phyloP scores from a whole-genome alignment of 129 eudicot species.

The Chrysanthemum seticuspe region DNA sequence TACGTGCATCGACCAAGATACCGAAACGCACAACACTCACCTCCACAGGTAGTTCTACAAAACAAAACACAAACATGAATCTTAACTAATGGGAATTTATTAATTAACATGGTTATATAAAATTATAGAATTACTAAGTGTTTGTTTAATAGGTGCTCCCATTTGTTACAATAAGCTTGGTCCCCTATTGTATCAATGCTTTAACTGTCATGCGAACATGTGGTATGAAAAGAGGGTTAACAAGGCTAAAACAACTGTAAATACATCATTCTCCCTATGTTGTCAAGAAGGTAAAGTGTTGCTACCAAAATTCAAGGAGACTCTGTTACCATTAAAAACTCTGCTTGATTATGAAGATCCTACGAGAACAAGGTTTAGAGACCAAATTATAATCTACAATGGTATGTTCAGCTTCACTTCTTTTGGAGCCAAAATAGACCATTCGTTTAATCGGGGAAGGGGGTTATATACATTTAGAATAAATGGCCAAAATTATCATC shows the following conservation, averaged over 20 bases:
- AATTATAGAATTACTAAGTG: too few species aligned
- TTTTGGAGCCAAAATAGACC: neutral
- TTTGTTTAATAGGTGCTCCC: neutral
- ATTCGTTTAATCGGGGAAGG: neutral
- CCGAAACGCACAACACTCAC: too few species aligned
- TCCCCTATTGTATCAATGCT: neutral
- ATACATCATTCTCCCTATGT: neutral
- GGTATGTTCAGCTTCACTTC: neutral
- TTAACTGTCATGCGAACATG: neutral
- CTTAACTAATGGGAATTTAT: too few species aligned
- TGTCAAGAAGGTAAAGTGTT: neutral
- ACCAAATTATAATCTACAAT: too few species aligned
- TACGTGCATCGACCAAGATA: too few species aligned
- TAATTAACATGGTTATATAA: too few species aligned
- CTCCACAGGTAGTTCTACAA: too few species aligned
- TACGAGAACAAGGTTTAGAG: neutral
- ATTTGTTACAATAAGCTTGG: neutral
- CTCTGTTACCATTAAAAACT: neutral
- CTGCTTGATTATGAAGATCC: neutral
- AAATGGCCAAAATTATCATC: neutral
- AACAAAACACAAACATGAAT: too few species aligned
- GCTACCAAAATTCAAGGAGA: neutral
- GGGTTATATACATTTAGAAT: neutral
- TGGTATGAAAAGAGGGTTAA: neutral
- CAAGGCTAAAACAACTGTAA: neutral